A percentile compares a stretch with the other conserved stretches of the same genome.
These are phyloP conservation scores for Tulasnella sp. DNA, from an alignment of 768 basidiomycete species.

Conservation along the genomic window DNA sequence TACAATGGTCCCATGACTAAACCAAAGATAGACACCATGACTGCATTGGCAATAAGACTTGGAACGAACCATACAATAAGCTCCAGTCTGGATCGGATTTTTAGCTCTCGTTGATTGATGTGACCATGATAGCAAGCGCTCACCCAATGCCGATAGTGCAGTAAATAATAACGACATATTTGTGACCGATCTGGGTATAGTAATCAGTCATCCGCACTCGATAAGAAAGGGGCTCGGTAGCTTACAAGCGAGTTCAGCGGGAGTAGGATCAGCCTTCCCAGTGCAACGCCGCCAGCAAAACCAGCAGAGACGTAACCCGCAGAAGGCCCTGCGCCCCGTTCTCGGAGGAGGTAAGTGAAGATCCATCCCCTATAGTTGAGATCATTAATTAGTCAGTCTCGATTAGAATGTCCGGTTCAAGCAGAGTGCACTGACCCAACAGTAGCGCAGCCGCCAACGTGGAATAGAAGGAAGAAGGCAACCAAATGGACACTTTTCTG, in stretches of 20 bases:
- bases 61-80: slow-evolving; percentile 28
- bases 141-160: slow-evolving; percentile 18
- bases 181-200: slow-evolving; percentile 11
- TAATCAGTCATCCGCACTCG: background rate
- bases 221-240: background rate
- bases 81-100: slow-evolving; percentile 20
- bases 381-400: background rate
- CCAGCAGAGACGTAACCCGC: slow-evolving; percentile 42
- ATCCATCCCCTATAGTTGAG: slow-evolving; percentile 35
- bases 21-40: slow-evolving; percentile 29
- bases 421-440: background rate
- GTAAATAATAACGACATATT: slow-evolving; percentile 17
- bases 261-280: slow-evolving; percentile 14
- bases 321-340: slow-evolving; percentile 36
- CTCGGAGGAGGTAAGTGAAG: slow-evolving; percentile 38
- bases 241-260: slow-evolving; percentile 6
- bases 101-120: background rate
- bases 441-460: slow-evolving; percentile 18
- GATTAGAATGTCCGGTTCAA: background rate
- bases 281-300: slow-evolving; percentile 30
- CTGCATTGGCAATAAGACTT: slow-evolving; percentile 25
- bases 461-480: slow-evolving; percentile 16
- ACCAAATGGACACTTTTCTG: slow-evolving; percentile 13
- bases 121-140: background rate
- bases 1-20: slow-evolving; percentile 30